Conservation (phyloP, 352 stramenopile species). For the Phytophthora pisi region DNA sequence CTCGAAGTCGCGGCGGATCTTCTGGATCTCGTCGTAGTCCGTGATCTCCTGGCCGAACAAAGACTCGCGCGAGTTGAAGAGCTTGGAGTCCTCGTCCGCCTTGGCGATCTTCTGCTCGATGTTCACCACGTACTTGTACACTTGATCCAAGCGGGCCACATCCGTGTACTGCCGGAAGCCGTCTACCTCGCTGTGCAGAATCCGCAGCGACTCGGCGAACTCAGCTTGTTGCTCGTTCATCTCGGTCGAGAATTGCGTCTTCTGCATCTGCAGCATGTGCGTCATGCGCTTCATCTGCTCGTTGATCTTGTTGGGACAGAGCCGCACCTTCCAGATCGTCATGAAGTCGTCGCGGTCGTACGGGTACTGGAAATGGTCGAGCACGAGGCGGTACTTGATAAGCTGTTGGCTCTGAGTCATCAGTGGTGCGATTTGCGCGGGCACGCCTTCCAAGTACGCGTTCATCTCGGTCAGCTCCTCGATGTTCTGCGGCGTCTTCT, state of each 20-base stretch:
- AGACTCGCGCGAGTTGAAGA: constrained; percentile 93
- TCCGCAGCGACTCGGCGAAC: constrained; percentile 85
- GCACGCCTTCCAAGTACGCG: constrained; percentile 81
- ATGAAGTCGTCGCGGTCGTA: constrained; percentile 91
- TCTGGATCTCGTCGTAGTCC: constrained; percentile 91
- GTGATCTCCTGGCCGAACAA: constrained; percentile 90
- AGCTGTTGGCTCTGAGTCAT: constrained; percentile 77
- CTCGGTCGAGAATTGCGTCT: constrained; percentile 83
- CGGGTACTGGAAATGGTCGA: constrained; percentile 85
- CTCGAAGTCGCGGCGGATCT: constrained; percentile 93
- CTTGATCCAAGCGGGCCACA: constrained; percentile 80
- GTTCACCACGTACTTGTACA: constrained; percentile 88
- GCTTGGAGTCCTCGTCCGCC: constrained; percentile 85
- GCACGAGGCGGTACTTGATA: constrained; percentile 77
- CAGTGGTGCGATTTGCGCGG: constrained; percentile 62
- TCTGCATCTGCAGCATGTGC: constrained; percentile 83
- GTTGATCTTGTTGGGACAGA: constrained; percentile 88
- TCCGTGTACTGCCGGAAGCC: constrained; percentile 89
- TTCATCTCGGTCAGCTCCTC: constrained; percentile 92
- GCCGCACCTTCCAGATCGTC: constrained; percentile 88
- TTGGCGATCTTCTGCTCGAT: constrained; percentile 90
- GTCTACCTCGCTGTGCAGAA: constrained; percentile 90
- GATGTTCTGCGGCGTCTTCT: constrained; percentile 91
- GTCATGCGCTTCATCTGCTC: constrained; percentile 87
- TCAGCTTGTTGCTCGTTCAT: constrained; percentile 94